Conservation (phyloP, 108 stramenopile genomes). For the Pseudonitzschia delicatissima region DNA sequence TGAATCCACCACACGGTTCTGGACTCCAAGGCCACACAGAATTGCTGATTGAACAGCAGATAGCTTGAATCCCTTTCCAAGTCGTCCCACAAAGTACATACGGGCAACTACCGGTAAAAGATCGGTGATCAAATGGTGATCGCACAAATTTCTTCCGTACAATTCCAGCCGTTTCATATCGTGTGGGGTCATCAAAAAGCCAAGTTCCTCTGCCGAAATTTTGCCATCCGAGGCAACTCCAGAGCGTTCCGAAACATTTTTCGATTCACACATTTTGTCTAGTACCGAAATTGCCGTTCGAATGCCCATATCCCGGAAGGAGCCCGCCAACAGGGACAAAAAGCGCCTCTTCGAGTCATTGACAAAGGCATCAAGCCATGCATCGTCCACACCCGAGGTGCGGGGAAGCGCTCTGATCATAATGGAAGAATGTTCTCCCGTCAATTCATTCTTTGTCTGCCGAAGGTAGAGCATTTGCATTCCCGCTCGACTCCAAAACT, state of each 20-base stretch:
- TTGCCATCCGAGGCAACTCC: conserved; percentile 40
- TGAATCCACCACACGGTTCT: conserved; percentile 77
- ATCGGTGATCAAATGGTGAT: conserved; percentile 97
- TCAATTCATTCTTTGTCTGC: conserved; percentile 97
- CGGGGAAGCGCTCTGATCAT: conserved; percentile 88
- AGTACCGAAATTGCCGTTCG: conserved; percentile 76
- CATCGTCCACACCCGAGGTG: conserved; percentile 76
- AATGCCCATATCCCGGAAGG: conserved; percentile 86
- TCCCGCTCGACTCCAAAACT: conserved; percentile 90
- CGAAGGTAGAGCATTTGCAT: conserved; percentile 94
- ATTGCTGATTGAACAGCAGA: conserved; percentile 89
- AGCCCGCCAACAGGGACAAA: conserved; percentile 72
- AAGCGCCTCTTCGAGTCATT: conserved; percentile 89
- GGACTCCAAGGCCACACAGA: conserved; percentile 87
- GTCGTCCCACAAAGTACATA: conserved; percentile 88
- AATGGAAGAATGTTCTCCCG: conserved; percentile 95
- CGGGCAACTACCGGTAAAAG: conserved; percentile 85
- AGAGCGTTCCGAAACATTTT: conserved; percentile 36
- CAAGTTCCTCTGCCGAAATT: conserved; percentile 74
- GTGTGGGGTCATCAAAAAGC: conserved; percentile 84
- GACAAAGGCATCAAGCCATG: conserved; percentile 91
- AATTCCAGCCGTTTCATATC: conserved; percentile 96
- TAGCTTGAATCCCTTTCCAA: conserved; percentile 70
- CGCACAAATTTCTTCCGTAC: conserved; percentile 96
- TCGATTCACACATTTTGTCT: conserved; percentile 41